These are phyloP conservation scores for Rubia tinctorum DNA, from an alignment of 305 asterid genomes.

Conservation along the genomic window DNA sequence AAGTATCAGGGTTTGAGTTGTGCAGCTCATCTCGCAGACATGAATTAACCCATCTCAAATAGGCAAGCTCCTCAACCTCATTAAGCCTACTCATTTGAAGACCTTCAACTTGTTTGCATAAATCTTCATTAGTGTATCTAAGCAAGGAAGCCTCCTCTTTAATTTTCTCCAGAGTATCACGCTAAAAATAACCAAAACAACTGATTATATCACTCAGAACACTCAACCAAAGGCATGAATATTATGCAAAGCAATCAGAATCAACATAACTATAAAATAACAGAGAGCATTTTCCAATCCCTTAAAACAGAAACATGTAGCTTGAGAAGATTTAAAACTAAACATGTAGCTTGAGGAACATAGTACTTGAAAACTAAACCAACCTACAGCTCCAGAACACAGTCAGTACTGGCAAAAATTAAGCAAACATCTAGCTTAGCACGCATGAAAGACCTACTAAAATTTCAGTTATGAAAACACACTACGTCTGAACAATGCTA, in stretches of 20 bases:
- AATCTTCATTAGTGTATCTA: conserved; percentile 71
- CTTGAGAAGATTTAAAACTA: background rate
- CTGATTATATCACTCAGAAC: conserved; percentile 1
- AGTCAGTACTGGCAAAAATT: background rate
- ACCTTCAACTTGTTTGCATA: conserved; percentile 91
- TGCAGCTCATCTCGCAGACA: conserved; percentile 75
- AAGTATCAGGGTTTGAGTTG: conserved; percentile 36
- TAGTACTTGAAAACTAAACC: background rate
- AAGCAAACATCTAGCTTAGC: background rate
- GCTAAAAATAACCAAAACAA: conserved; percentile 32
- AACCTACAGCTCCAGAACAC: background rate
- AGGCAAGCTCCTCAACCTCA: conserved; percentile 94
- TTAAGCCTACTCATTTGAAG: conserved; percentile 85
- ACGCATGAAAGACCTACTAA: background rate
- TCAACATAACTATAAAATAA: background rate
- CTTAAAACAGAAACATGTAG: conserved; percentile 6
- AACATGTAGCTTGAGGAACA: conserved; percentile 4
- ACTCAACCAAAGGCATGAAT: conserved; percentile 6
- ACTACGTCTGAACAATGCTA: background rate
- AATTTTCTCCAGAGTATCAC: conserved; percentile 52
- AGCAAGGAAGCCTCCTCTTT: conserved; percentile 75
- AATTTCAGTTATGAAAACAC: background rate
- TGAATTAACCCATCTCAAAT: conserved; percentile 87
- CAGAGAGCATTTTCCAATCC: background rate
- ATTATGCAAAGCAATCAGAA: background rate